Conservation (phyloP, 169 alveolate genomes). For the Cryptosporidium xiaoi region DNA sequence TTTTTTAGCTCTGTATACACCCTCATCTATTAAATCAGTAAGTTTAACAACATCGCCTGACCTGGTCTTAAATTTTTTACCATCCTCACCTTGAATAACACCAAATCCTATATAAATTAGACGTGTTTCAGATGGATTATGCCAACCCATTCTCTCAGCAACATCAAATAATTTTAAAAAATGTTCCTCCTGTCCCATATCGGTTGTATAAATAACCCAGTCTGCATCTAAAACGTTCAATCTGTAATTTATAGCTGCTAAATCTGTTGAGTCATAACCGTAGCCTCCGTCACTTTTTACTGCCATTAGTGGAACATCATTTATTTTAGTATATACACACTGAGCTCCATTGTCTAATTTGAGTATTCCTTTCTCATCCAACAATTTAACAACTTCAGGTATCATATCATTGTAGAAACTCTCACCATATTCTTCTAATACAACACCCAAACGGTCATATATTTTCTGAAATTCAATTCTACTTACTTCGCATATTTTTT, state of each 20-base stretch:
- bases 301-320: slow-evolving; percentile 91
- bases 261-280: slow-evolving; percentile 98
- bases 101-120: slow-evolving; percentile 98
- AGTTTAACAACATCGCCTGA: slow-evolving; percentile 94
- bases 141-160: slow-evolving; percentile 91
- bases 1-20: slow-evolving; percentile 92
- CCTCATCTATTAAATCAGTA: slow-evolving; percentile 95
- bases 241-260: slow-evolving; percentile 94
- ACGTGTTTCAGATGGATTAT: slow-evolving; percentile 84
- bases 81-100: slow-evolving; percentile 92
- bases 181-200: slow-evolving; percentile 94
- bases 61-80: slow-evolving; percentile 96
- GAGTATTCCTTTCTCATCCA: slow-evolving; percentile 84
- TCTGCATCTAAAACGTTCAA: slow-evolving; percentile 83
- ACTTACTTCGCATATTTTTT: slow-evolving; percentile 90
- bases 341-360: slow-evolving; percentile 94
- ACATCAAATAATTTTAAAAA: slow-evolving; percentile 94
- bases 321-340: slow-evolving; percentile 87
- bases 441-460: slow-evolving; percentile 88
- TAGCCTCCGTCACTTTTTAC: slow-evolving; percentile 98
- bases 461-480: slow-evolving; percentile 87
- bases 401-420: slow-evolving; percentile 92
- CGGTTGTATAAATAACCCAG: slow-evolving; percentile 95
- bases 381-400: slow-evolving; percentile 85
- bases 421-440: slow-evolving; percentile 92